A percentile compares a stretch with the other conserved stretches of the same genome.
Evolutionary conservation across 768 basidiomycete genomes (phyloP).

Genomic region (Suillus fuscotomentosus): DNA sequence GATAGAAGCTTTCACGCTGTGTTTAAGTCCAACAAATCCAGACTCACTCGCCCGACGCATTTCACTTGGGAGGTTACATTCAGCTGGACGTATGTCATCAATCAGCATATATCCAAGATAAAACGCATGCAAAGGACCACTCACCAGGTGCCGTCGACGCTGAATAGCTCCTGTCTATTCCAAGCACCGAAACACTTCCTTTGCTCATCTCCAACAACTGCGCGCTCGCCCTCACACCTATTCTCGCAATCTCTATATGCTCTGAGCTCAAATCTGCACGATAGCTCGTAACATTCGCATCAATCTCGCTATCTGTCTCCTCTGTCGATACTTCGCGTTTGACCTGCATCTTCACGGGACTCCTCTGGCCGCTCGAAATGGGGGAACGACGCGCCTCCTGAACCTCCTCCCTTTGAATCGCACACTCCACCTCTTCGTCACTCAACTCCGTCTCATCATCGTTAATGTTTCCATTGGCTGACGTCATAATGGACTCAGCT

Average conservation of each 20-base stretch:
- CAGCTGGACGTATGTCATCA: background rate
- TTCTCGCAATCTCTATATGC: constrained; percentile 28
- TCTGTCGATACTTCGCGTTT: constrained; percentile 1
- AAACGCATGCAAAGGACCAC: background rate
- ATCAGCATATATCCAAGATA: background rate
- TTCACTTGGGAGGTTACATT: constrained; percentile 27
- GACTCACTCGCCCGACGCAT: constrained; percentile 31
- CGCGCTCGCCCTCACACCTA: constrained; percentile 27
- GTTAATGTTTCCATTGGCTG: constrained; percentile 36
- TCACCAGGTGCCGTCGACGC: constrained; percentile 12
- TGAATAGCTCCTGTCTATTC: constrained; percentile 8
- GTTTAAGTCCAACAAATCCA: constrained; percentile 53
- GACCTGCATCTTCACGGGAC: constrained; percentile 2
- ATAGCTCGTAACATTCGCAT: constrained; percentile 3
- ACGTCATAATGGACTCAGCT: constrained; percentile 17
- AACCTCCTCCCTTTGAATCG: constrained; percentile 27
- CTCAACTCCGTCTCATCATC: constrained; percentile 21
- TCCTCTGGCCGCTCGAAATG: constrained; percentile 5
- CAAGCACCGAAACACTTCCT: constrained; percentile 20
- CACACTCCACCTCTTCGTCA: constrained; percentile 27
- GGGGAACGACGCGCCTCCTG: constrained; percentile 11
- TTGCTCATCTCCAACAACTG: constrained; percentile 25
- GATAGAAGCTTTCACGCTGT: constrained; percentile 72
- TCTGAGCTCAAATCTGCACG: constrained; percentile 23
- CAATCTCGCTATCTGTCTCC: constrained; percentile 8